Evolutionary conservation across 345 rosid genomes (phyloP), one percentile per base, ranked within the genome.

Genomic region (Lepidium aucheri): DNA sequence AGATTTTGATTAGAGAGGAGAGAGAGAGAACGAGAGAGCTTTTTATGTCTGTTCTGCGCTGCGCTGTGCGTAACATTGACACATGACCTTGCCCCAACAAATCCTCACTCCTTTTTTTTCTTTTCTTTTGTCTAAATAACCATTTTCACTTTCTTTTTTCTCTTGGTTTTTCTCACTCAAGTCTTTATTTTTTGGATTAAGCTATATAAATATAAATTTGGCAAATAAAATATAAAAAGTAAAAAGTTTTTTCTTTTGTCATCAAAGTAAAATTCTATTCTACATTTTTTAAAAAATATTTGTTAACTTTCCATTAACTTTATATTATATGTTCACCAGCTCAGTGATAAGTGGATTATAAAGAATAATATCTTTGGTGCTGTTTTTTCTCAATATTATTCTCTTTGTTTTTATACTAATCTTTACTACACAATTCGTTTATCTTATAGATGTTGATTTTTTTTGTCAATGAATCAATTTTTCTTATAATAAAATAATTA

Each of bases 11-110:
- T 47, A 43, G 49, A 47, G 14, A 41, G 22, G 22, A 20, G 22
- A 20, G 15, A 45, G 55, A 43, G n/a, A 52, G 51, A 20, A 10
- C 13, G 34, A 24, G 7, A 41, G 36, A 12, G 38, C 51, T 13
- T 62, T 51, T 20, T 58, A 46, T 45, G 13, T 45, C 28, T 20
- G 26, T 28, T 26, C 51, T 18, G 51, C 3, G 9, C 7, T 62
- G 30, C 39, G 50, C 67, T 69, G 43, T 67, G 73, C 58, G 43
- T 74, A 59, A 51, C 51, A 67, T 74, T 67, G 64, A 67, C 77
- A 60, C 77, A 66, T 73, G 46, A 44, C 40, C 30, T 51, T 53
- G 20, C 53, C 45, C 45, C 33, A 72, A 65, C 51, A 38, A 65
- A 64, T 56, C 53, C 43, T 63, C 22, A 2, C 8, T 7, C 2